phyloP scores from a whole-genome alignment of 805 yeast species.

The Huiozyma sinensis region DNA sequence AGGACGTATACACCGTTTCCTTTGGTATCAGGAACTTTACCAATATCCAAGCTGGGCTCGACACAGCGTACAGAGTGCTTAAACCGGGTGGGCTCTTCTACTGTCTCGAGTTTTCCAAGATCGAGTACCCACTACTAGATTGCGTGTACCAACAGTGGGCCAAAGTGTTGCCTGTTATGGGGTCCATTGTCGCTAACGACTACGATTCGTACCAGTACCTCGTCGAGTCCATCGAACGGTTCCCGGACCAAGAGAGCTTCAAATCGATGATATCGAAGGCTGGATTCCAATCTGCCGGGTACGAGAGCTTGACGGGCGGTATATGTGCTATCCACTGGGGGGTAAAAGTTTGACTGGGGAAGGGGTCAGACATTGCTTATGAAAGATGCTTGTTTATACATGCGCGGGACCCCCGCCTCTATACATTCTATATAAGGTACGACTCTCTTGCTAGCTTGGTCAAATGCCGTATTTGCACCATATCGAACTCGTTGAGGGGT shows the following conservation, averaged over 20 bases:
- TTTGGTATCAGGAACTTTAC: constrained; percentile 97
- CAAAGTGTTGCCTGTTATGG: constrained; percentile 82
- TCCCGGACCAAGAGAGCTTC: constrained; percentile 88
- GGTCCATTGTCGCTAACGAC: constrained; percentile 90
- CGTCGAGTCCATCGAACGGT: constrained; percentile 85
- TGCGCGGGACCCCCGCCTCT: background rate
- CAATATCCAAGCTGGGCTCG: constrained; percentile 82
- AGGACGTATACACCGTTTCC: constrained; percentile 92
- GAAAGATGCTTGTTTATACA: no score
- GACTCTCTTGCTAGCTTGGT: constrained; percentile 44
- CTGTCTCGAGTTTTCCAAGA: constrained; percentile 90
- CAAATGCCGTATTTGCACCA: constrained; percentile 42
- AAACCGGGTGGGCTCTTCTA: constrained; percentile 98
- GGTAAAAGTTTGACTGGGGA: constrained; percentile 55
- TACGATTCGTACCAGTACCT: constrained; percentile 92
- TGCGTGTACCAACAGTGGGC: constrained; percentile 80
- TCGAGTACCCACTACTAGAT: constrained; percentile 67
- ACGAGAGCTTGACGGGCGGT: constrained; percentile 89
- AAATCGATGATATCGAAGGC: constrained; percentile 88
- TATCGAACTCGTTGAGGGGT: constrained; percentile 34
- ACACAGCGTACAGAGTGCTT: constrained; percentile 91
- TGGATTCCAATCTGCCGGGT: constrained; percentile 89
- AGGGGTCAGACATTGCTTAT: no score
- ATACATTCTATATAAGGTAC: constrained; percentile 19
- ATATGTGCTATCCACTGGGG: constrained; percentile 95